phyloP scores from a whole-genome alignment of 805 yeast species.

The Metschnikowia drakensbergensis region DNA sequence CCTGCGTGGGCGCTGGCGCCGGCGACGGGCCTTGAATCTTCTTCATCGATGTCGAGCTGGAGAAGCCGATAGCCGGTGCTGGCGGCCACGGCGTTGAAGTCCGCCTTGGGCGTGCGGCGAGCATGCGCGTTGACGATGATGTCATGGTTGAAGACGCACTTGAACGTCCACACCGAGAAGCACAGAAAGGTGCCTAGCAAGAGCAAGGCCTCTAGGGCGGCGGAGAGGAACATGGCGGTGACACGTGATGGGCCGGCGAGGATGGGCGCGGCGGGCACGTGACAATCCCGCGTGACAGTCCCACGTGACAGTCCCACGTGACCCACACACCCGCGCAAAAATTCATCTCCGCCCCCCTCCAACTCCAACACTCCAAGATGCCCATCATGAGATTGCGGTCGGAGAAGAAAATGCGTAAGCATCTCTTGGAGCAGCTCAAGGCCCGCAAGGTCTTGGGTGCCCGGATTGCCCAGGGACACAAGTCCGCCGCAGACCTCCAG shows the following conservation, averaged over 20 bases:
- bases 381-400: slow-evolving; percentile 37
- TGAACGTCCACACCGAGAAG: slow-evolving; percentile 20
- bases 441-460: slow-evolving; percentile 42
- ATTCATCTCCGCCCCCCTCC: not conserved
- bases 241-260: not conserved
- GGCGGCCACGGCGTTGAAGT: slow-evolving; percentile 25
- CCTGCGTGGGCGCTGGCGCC: not conserved
- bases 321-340: not conserved
- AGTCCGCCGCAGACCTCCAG: slow-evolving; percentile 30
- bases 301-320: not conserved
- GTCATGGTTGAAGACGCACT: slow-evolving; percentile 22
- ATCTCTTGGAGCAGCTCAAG: slow-evolving; percentile 42
- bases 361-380: slow-evolving; percentile 21
- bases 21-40: slow-evolving; percentile 7
- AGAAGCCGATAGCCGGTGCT: slow-evolving; percentile 16
- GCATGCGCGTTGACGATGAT: slow-evolving; percentile 24
- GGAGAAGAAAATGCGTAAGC: slow-evolving; percentile 46
- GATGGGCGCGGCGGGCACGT: not conserved
- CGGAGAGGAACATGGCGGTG: slow-evolving; percentile 2
- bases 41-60: slow-evolving; percentile 17
- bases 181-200: slow-evolving; percentile 17
- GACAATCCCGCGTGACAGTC: too few relatives aligned
- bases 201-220: slow-evolving; percentile 6
- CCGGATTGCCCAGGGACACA: slow-evolving; percentile 38
- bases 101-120: slow-evolving; percentile 16